Percentiles rank a stretch among this genome's conserved stretches.
These are phyloP conservation scores for Bidens hawaiensis DNA, from an alignment of 140 eudicot genomes.

Conservation along the genomic window DNA sequence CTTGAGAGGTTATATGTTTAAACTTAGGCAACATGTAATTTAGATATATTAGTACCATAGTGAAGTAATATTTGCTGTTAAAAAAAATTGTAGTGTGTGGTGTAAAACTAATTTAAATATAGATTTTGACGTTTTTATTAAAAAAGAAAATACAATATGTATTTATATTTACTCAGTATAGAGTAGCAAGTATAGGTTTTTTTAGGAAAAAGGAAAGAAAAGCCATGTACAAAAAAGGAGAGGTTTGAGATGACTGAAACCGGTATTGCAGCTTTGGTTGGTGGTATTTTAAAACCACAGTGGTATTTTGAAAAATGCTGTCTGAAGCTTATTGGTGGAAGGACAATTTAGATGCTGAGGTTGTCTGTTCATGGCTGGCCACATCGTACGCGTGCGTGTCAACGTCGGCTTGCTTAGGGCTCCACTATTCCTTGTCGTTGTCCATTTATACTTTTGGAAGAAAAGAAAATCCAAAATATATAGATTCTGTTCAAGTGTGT, in stretches of 20 bases:
- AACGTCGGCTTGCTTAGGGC: background rate
- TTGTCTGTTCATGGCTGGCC: constrained; percentile 4
- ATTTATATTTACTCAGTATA: background rate
- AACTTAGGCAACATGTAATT: no score
- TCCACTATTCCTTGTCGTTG: background rate
- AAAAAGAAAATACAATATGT: no score
- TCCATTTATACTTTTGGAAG: background rate
- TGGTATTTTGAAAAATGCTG: constrained; percentile 28
- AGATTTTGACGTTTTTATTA: no score
- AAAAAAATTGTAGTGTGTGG: no score
- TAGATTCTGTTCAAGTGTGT: background rate
- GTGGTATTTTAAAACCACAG: constrained; percentile 31
- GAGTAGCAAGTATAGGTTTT: background rate
- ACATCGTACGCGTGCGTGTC: constrained; percentile 28
- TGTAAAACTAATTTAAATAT: no score
- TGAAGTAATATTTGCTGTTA: no score
- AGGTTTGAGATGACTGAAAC: background rate
- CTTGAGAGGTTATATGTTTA: no score
- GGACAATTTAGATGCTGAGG: constrained; percentile 5
- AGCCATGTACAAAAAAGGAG: background rate
- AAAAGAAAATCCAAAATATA: no score
- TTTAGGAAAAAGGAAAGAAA: background rate
- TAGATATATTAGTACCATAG: no score
- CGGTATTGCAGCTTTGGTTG: background rate
- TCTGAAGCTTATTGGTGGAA: constrained; percentile 36